Evolutionary conservation across 305 asterid species (phyloP).

Genomic region (Fraxinus angustifolia): DNA sequence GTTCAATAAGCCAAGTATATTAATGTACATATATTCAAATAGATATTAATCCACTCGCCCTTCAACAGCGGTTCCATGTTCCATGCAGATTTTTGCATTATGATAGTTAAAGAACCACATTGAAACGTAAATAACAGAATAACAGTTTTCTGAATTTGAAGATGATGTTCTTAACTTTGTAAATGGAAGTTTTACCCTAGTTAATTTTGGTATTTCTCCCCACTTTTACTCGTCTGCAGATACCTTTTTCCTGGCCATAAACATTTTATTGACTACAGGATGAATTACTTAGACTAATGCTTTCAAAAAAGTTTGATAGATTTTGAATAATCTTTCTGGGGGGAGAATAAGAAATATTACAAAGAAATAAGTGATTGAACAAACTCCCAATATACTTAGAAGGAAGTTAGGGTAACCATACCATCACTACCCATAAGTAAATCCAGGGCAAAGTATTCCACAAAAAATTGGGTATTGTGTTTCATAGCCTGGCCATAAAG

Average conservation of each 20-base stretch:
- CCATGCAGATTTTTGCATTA: not conserved
- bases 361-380: conserved; percentile 13
- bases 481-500: conserved; percentile 99
- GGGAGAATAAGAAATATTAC: not conserved
- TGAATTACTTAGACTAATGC: not conserved
- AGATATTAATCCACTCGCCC: not conserved
- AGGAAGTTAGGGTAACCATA: conserved; percentile 28
- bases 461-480: conserved; percentile 96
- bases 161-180: not conserved
- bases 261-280: not conserved
- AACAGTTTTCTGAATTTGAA: not conserved
- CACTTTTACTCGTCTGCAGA: not conserved
- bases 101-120: not conserved
- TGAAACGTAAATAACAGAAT: not conserved
- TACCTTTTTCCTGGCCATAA: not conserved
- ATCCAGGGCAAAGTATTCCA: conserved; percentile 96
- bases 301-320: not conserved
- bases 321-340: not conserved
- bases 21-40: not conserved
- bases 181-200: not conserved
- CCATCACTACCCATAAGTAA: conserved; percentile 86
- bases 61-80: not conserved
- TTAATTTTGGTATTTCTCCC: not conserved
- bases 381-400: not conserved
- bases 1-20: not conserved